Percentiles rank a stretch among this genome's conserved stretches.
These are phyloP conservation scores for Fusarium devonianum DNA, from an alignment of 2,329 filamentous ascomycete species.

Conservation along the genomic window DNA sequence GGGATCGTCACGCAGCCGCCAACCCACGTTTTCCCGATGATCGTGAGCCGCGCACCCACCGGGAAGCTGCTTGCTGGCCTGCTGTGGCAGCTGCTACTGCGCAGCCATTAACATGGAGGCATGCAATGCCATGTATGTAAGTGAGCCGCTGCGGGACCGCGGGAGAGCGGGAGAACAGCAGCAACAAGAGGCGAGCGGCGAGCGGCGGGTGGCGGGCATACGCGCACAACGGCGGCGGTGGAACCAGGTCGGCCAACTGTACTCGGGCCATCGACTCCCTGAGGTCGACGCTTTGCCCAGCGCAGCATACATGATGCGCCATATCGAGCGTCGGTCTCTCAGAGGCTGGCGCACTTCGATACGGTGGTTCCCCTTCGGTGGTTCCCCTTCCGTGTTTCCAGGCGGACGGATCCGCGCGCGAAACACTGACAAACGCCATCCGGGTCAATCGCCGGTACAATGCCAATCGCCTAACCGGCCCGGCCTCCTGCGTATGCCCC, in stretches of 20 bases:
- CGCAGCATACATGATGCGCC: conserved; percentile 27
- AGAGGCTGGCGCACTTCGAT: conserved; percentile 13
- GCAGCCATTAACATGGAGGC: conserved; percentile 18
- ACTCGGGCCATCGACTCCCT: neutral
- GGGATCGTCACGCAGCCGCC: conserved; percentile 24
- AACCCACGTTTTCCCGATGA: conserved; percentile 36
- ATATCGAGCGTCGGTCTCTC: conserved; percentile 27
- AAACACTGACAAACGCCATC: conserved; percentile 24
- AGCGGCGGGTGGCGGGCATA: neutral
- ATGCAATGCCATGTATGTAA: conserved; percentile 25
- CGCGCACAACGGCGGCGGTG: conserved; percentile 12
- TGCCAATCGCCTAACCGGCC: conserved; percentile 33
- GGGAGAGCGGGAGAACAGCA: conserved; percentile 4
- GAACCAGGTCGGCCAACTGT: conserved; percentile 13
- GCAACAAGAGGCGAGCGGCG: conserved; percentile 3
- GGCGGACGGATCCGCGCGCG: conserved; percentile 31
- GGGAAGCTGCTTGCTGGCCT: conserved; percentile 7
- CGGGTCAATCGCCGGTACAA: conserved; percentile 28
- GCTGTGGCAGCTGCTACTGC: neutral
- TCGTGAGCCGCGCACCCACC: conserved; percentile 21
- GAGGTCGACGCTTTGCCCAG: conserved; percentile 6
- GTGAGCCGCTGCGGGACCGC: conserved; percentile 3
- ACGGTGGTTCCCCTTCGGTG: conserved; percentile 22
- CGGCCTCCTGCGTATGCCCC: no score
- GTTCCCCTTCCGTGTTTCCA: conserved; percentile 28